These are phyloP conservation scores for Ploettnerulaceae sp. DNA, from an alignment of 2,329 filamentous ascomycete genomes.

Conservation along the genomic window DNA sequence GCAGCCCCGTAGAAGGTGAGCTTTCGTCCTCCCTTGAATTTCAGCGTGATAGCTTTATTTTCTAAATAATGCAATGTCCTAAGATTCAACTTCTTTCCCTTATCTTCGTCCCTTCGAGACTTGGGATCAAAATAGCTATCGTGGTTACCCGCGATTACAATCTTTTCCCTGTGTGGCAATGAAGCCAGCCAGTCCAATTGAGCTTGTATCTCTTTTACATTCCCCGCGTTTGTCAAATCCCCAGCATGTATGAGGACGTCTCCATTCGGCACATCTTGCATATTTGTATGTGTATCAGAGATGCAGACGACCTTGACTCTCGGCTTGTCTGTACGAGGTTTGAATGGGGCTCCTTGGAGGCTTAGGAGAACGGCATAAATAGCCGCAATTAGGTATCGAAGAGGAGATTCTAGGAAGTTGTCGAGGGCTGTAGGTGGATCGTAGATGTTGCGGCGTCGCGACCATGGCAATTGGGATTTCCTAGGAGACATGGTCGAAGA, in stretches of 20 bases:
- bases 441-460: slow-evolving; percentile 27
- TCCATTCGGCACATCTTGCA: slow-evolving; percentile 62
- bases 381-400: slow-evolving; percentile 57
- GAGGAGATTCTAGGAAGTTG: slow-evolving; percentile 61
- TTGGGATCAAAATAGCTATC: slow-evolving; percentile 76
- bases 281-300: slow-evolving; percentile 77
- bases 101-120: slow-evolving; percentile 54
- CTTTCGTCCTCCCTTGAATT: slow-evolving; percentile 53
- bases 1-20: slow-evolving; percentile 76
- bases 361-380: slow-evolving; percentile 61
- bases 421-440: slow-evolving; percentile 47
- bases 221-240: slow-evolving; percentile 73
- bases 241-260: slow-evolving; percentile 89
- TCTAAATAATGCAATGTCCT: slow-evolving; percentile 71
- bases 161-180: slow-evolving; percentile 72
- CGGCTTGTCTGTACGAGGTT: slow-evolving; percentile 48
- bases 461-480: slow-evolving; percentile 27
- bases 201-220: slow-evolving; percentile 67
- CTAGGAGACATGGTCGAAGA: not conserved
- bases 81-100: slow-evolving; percentile 55
- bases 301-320: slow-evolving; percentile 78
- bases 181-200: slow-evolving; percentile 77
- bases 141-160: slow-evolving; percentile 84
- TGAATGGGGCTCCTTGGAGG: slow-evolving; percentile 62
- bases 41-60: slow-evolving; percentile 58